Evolutionary conservation across 2,329 filamentous ascomycete species (phyloP), one percentile per base, ranked within the genome.

Genomic region (Gliomastix tumulicola): DNA sequence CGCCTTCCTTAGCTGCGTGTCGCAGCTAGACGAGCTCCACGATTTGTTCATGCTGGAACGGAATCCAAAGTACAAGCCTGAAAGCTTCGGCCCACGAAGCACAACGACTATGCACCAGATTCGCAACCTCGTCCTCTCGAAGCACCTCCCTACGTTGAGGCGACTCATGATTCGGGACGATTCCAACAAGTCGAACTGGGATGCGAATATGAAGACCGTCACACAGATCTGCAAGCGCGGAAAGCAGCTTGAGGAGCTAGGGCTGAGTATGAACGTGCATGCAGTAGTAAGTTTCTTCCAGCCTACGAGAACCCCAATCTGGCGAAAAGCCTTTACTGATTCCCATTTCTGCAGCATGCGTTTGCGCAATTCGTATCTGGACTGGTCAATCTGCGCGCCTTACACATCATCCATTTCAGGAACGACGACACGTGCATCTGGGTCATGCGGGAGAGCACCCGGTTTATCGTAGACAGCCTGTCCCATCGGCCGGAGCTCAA

Each of bases 111-210:
- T 78, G 8, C 67, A 72, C n/a, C 67, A 78, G 36, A 82, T 84
- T 37, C 67, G 75, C 5, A 66, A 66, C 12, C 47, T 70, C 13
- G 68, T 74, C 1, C 61, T 84, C 19, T 70, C 66, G 51, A 79
- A 71, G 55, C 79, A 83, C 48, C 62, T 75, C 38, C 47, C 49
- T 10, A 69, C 62, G 1, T 54, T 84, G 15, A 69, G 65, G 49
- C 62, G 71, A 10, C 53, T 84, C 15, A 72, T 80, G 65, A 71
- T 83, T 44, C 74, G 75, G 48, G 78, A 82, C 44, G 65, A 76
- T 34, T 53, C 55, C 3, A 53, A 51, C 21, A 64, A 66, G 31
- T 50, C 56, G 7, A 56, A 59, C 6, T 84, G 79, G 79, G 76
- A 80, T 48, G 45, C 69, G 5, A 68, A 80, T 38, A 62, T 69